Evolutionary conservation across 2,329 filamentous ascomycete genomes (phyloP), one percentile per base, ranked within the genome.

Genomic region (Ophiosphaerella herpotricha): DNA sequence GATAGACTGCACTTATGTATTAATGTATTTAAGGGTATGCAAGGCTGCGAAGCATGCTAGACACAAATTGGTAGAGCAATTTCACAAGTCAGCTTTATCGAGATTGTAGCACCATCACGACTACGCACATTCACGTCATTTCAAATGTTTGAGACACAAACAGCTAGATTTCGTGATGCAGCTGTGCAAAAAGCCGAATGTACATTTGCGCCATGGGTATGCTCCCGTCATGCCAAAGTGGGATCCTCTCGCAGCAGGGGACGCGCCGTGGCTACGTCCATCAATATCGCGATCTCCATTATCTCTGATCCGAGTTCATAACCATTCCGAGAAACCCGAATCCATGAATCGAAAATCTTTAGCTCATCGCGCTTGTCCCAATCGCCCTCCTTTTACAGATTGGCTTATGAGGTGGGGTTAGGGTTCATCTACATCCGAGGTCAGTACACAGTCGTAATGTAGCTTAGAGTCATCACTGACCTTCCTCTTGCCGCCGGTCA

Each of bases 401-500:
- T 61, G 63, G 63, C 57, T 69, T 89, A 90, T 70, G 85, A 75
- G 75, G 85, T 85, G 72, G 89, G 88, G 85, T 91, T 91, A 78
- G 89, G 88, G 86, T 92, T 92, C 89, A 92, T 92, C 89, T 89
- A 42, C 21, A 9, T 61, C 18, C 48, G 26, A 21, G 9, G 46
- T 64, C 55, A 62, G 56, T 46, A 46, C 46, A 43, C 4, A 11
- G 8, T 13, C 24, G 18, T 12, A 13, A 34, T 29, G 6, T 11
- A 11, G 26, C 26, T 3, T 21, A 12, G 5, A 16, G 13, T 23
- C 9, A 70, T 65, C 42, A 64, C 81, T 75, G 79, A 94, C 91
- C 91, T 97, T 97, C 80, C 93, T 85, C 92, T 97, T 97, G 82
- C 93, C 93, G 79, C 91, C 92, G 66, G 92, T 95, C 81, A 96